Evolutionary conservation across 371 early-diverging fungal species (phyloP), one percentile per base, ranked within the genome.

Genomic region (Lichtheimia ornata): DNA sequence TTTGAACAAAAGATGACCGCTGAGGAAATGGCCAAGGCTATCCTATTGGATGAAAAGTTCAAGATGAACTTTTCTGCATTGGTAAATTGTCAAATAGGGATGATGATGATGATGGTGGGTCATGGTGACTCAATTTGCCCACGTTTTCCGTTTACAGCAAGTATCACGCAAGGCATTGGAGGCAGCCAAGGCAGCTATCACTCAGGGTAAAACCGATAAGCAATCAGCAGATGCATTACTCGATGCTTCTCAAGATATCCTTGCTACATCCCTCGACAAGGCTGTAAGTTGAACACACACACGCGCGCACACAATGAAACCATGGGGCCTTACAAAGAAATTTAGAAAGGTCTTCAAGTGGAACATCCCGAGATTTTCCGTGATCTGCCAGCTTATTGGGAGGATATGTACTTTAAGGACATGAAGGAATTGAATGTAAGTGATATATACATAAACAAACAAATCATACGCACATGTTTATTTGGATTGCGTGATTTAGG

Each of bases 351-450:
- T 42, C 24, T 20, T 43, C 43, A 44, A 6, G 91, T 95, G 47
- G 93, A 91, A 20, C 96, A 97, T 70, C 96, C 87, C 40, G 84
- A 83, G 54, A 71, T 97, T 14, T 98, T 95, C 84, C 86, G 94
- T 27, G 94, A 95, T 30, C 76, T 97, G 52, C 92, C 98, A 14
- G 91, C 93, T 14, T 93, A 90, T 73, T 99, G 97, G 95, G 99
- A 99, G 72, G 83, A 86, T 30, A 96, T 95, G 72, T 99, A 92
- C 74, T 94, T 99, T 70, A 81, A 88, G 56, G 99, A 98, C 70
- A 97, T 99, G 99, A 88, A 91, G 61, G 87, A 87, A 9, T 81
- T 99, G 57, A 93, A 94, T 63, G 95, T 92, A 72, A 67, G 70
- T 42, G 62, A 20, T 24, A 20, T 11, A 4, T 25, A 7, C 15